Base-by-base conservation (phyloP, 192 early-diverging fungal genomes). In the Funneliformis mosseae region DNA sequence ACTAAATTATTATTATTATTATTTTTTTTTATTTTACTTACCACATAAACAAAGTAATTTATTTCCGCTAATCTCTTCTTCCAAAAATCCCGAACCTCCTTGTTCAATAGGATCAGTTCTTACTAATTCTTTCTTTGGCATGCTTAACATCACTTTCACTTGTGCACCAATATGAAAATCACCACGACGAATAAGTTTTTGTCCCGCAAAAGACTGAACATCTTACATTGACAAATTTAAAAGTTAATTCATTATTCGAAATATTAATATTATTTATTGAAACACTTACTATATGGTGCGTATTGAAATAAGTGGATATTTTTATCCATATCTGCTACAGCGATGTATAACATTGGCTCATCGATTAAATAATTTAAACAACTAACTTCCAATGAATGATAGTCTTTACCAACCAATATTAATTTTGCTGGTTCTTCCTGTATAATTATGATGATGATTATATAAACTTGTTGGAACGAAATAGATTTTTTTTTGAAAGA, bases 391-490 rank as follows among this genome's bases (percentile, higher is more conserved):
- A 98, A 86, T 25, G 90, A 88, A 59, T 93, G 87, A 73, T 92
- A 93, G 79, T 99, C 98, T 84, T 96, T 96, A 74, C 96, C 96
- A 33, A 99, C 83, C 38, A 96, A 84, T 16, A 88, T 88, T 33
- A 99, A 80, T 74, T 97, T 96, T 1, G 97, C 91, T 9, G 97
- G 98, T 43, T 96, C 96, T 68, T 98, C 95, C 91, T 94, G 82
- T 38, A 48, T 23, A 59, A 60, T 4, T 81, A 60, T 41, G 16
- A 66, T 21, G 21, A 45, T 39, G 1, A 28, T 39, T 28, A 45
- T 63, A n/a, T 43, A 66, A 9, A 45, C 2, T 72, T 48, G 8
- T 9, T 14, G 14, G 39, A 2, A 42, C 27, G 42, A 76, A 25
- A 76, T 28, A 41, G 12, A 12, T 41, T 4, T 48, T 60, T 5